Evolutionary conservation across 2,329 filamentous ascomycete genomes (phyloP).

Genomic region (Thielaviopsis ethacetica): DNA sequence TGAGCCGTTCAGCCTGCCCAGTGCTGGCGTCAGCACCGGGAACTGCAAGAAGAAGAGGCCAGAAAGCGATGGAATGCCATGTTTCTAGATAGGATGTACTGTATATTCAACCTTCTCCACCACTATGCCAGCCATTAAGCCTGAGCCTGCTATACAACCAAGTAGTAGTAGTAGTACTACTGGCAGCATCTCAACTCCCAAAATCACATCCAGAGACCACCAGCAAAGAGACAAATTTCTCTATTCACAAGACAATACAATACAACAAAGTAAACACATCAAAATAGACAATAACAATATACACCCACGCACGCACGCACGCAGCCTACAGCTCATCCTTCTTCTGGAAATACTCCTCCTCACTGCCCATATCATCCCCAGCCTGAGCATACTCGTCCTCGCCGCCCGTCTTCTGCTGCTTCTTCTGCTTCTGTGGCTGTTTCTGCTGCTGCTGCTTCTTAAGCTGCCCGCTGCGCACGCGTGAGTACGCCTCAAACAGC

Average conservation of each 20-base stretch:
- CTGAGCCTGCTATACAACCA: no score
- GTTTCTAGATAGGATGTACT: no score
- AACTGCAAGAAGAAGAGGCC: no score
- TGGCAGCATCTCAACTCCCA: no score
- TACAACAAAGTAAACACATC: background rate
- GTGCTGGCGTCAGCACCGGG: no score
- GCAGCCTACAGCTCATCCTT: slow-evolving; percentile 30
- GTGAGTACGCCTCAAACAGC: slow-evolving; percentile 1
- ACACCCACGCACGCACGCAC: background rate
- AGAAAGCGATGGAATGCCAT: no score
- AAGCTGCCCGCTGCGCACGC: slow-evolving; percentile 27
- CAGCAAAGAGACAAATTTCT: no score
- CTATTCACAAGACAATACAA: background rate
- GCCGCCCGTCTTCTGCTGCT: background rate
- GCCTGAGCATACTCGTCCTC: background rate
- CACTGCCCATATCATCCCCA: slow-evolving; percentile 23
- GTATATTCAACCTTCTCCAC: no score
- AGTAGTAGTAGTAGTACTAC: no score
- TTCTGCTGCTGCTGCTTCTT: slow-evolving; percentile 50
- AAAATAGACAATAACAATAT: background rate
- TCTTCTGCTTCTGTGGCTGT: slow-evolving; percentile 34
- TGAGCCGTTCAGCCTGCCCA: no score
- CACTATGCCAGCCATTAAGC: no score
- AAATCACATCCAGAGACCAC: no score
- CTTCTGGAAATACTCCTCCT: slow-evolving; percentile 32